These are phyloP conservation scores for Claviceps monticola DNA, from an alignment of 2,329 filamentous ascomycete species.

Conservation along the genomic window DNA sequence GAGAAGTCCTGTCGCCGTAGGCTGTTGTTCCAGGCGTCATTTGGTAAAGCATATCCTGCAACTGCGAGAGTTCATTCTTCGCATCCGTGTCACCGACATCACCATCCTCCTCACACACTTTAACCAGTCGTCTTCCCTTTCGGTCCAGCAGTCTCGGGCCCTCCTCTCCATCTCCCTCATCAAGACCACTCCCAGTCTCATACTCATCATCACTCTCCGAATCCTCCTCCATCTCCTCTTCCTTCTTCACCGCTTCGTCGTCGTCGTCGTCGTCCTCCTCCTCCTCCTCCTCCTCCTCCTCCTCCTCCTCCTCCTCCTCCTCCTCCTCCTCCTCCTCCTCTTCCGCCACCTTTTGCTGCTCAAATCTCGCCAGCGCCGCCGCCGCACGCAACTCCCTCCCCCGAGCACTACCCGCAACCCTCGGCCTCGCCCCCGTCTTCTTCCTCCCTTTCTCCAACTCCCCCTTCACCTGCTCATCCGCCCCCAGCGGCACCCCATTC, in stretches of 20 bases:
- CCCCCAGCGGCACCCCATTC: conserved; percentile 54
- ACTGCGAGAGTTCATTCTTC: conserved; percentile 45
- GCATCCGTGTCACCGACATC: conserved; percentile 29
- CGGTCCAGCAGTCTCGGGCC: conserved; percentile 51
- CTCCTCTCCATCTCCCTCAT: conserved; percentile 42
- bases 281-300: conserved; percentile 19
- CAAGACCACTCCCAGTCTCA: conserved; percentile 14
- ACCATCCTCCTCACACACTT: conserved; percentile 59
- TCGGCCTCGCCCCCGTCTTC: conserved; percentile 48
- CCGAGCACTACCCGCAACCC: conserved; percentile 60
- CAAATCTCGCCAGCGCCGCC: conserved; percentile 63
- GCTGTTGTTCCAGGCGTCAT: conserved; percentile 8
- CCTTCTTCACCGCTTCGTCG: conserved; percentile 20
- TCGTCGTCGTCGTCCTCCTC: conserved; percentile 23
- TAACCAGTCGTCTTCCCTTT: conserved; percentile 54
- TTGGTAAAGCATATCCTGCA: conserved; percentile 31
- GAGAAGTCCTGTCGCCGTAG: neutral
- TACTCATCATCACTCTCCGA: conserved; percentile 36
- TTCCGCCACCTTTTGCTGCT: conserved; percentile 32
- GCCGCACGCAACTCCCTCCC: conserved; percentile 65
- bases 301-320: conserved; percentile 20
- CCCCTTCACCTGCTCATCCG: conserved; percentile 50
- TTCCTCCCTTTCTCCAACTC: conserved; percentile 56
- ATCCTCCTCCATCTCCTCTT: conserved; percentile 22
- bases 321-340: conserved; percentile 18